Percentiles rank a stretch among this genome's conserved stretches.
These are phyloP conservation scores for Abortiporus biennis DNA, from an alignment of 1,284 basidiomycete species.

Conservation along the genomic window DNA sequence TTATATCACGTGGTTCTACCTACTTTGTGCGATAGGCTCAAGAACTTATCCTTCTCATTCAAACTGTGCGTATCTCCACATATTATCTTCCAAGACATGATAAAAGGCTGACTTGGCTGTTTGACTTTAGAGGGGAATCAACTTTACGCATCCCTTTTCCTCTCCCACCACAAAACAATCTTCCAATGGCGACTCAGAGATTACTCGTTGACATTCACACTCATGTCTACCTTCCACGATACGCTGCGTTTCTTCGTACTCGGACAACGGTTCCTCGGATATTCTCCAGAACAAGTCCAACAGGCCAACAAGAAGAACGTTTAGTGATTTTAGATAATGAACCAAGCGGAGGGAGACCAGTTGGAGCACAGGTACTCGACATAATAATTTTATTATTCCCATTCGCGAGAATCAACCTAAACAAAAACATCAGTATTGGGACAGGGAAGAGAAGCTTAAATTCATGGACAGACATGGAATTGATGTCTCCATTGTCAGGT, in stretches of 20 bases:
- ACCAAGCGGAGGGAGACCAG: slow-evolving; percentile 66
- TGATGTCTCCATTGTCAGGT: slow-evolving; percentile 66
- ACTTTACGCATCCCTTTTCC: no score
- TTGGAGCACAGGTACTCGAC: slow-evolving; percentile 49
- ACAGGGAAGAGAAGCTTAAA: slow-evolving; percentile 65
- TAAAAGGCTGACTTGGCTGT: no score
- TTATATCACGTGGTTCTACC: no score
- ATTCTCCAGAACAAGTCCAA: slow-evolving; percentile 38
- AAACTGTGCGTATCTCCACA: no score
- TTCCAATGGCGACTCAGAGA: slow-evolving; percentile 21
- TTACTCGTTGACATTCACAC: slow-evolving; percentile 75
- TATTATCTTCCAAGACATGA: no score
- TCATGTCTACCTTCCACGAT: slow-evolving; percentile 76
- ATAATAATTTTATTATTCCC: background rate
- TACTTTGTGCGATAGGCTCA: no score
- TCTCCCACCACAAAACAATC: background rate
- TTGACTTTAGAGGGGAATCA: no score
- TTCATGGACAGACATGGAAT: slow-evolving; percentile 79
- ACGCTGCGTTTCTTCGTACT: slow-evolving; percentile 57
- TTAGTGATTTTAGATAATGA: slow-evolving; percentile 74
- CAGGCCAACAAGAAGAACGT: slow-evolving; percentile 51
- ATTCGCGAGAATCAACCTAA: background rate
- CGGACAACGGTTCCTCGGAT: slow-evolving; percentile 64
- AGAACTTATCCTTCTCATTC: no score
- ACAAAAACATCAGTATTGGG: no score